Evolutionary conservation across 805 yeast genomes (phyloP), one percentile per base, ranked within the genome.

Genomic region (Ascoidea tarda): DNA sequence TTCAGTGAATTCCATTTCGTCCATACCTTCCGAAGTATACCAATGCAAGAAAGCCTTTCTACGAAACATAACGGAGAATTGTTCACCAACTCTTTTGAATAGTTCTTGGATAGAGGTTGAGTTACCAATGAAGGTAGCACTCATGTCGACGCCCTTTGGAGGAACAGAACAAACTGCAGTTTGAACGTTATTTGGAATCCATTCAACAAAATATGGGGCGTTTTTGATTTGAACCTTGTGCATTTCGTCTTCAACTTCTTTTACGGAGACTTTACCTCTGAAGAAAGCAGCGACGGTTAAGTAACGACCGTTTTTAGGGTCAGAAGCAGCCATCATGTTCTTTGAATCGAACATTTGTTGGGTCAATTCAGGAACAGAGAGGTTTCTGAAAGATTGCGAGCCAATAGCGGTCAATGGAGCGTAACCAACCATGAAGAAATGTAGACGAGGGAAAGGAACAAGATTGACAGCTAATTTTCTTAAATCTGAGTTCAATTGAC

Each of bases 1-100:
- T 73, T 89, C 96, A 54, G 88, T 79, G 69, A 89, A 89, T 72
- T 89, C 96, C 75, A 82, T 77, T 72, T 84, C 95, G 65, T 89
- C 96, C 96, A 89, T 89, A 73, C 96, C 96, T 71, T 89, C 96
- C 60, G 83, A 78, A 6, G 93, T 86, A 72, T 87, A 89, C 96
- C 96, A 89, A 70, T 89, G 96, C 72, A 89, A 82, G 81, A 89
- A 89, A 58, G 96, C 96, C 69, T 84, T 85, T 74, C 93, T 87
- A 67, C 87, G 79, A 71, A 85, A 89, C 96, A 89, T 89, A 56
- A 89, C 90, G 60, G 83, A 75, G 71, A 89, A 89, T 71, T 89
- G 96, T 62, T 78, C 87, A 58, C 91, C 91, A 53, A 87, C 84
- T 71, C 96, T 83, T 71, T 82, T 81, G 72, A 89, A 89, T 63